Evolutionary conservation across 805 yeast genomes (phyloP), one percentile per base, ranked within the genome.

Genomic region (Saccharomycopsis selenospora): DNA sequence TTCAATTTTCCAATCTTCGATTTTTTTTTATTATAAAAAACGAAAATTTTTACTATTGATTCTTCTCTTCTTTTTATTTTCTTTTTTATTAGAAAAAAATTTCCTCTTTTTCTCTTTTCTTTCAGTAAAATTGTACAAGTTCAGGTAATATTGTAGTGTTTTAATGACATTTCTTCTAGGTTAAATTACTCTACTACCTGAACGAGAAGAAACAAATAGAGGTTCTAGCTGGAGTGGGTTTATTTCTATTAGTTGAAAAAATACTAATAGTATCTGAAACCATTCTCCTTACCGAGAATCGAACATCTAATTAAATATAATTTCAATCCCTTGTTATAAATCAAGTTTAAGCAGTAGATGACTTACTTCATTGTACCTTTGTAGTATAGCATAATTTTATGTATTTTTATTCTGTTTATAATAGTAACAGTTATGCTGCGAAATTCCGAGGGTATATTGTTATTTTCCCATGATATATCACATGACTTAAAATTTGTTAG

Each of bases 241-340:
- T 27, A 48, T 46, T 40, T 40, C 26, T 27, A 43, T 47, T 41
- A 28, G 42, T 33, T 33, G 36, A 36, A 30, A 43, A 48, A 38
- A 33, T 29, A 26, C 29, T 29, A 23, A 13, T 43, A 27, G 25
- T 5, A 18, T 40, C 41, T 51, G 51, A 48, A 44, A 51, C 47
- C 52, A 45, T 13, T 43, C 45, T 51, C 54, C 54, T 51, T 51
- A 51, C 54, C 54, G 42, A 51, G 54, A 46, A 40, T 46, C 52
- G 45, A 24, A 51, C 54, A 51, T 42, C 17, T 33, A 5, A 14
- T 28, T 10, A 10, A 10, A 28, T 28, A 28, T 10, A n/a, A 27
- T 27, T 27, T 27, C n/a, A n/a, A n/a, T n/a, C n/a, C n/a, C n/a
- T n/a, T n/a, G n/a, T n/a, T n/a, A n/a, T n/a, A n/a, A n/a, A n/a